Percentiles rank a stretch among this genome's conserved stretches.
Evolutionary conservation across 495 filamentous ascomycete genomes (phyloP).

Genomic region (Cercophora sp.): DNA sequence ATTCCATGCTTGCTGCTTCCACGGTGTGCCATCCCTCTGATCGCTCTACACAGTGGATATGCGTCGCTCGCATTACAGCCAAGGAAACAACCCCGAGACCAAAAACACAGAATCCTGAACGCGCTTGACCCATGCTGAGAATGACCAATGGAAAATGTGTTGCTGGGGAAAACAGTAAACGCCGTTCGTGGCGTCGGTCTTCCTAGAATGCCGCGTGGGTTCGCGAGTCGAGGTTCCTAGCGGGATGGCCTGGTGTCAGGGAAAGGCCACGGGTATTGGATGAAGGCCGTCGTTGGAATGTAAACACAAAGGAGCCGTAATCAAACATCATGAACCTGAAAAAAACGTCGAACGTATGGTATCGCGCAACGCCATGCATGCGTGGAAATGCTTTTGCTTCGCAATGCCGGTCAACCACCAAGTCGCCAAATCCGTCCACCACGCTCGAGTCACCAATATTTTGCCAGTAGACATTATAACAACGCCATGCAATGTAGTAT

Average conservation of each 20-base stretch:
- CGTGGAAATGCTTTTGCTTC: slow-evolving; percentile 21
- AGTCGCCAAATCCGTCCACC: slow-evolving; percentile 1
- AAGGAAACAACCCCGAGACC: neutral
- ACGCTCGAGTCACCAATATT: too few relatives aligned
- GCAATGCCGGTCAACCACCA: slow-evolving; percentile 21
- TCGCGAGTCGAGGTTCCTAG: too few relatives aligned
- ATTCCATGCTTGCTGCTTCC: too few relatives aligned
- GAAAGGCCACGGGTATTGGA: too few relatives aligned
- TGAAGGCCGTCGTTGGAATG: too few relatives aligned
- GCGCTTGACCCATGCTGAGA: slow-evolving; percentile 8
- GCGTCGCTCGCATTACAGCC: slow-evolving; percentile 1
- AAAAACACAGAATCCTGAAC: slow-evolving; percentile 7
- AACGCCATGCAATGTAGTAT: slow-evolving; percentile 30
- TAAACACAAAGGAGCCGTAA: slow-evolving; percentile 3
- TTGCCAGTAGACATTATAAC: slow-evolving; percentile 29
- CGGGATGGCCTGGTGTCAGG: too few relatives aligned
- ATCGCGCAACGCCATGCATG: slow-evolving; percentile 33
- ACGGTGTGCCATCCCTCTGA: too few relatives aligned
- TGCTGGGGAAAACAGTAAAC: slow-evolving; percentile 5
- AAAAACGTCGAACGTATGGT: slow-evolving; percentile 15
- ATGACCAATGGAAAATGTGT: slow-evolving; percentile 1
- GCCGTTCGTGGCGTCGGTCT: too few relatives aligned
- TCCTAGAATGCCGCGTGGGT: too few relatives aligned
- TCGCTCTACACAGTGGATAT: too few relatives aligned
- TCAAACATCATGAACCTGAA: neutral